Evolutionary conservation across 2,329 filamentous ascomycete genomes (phyloP), one percentile per base, ranked within the genome.

Genomic region (Lachnellula hyalina): DNA sequence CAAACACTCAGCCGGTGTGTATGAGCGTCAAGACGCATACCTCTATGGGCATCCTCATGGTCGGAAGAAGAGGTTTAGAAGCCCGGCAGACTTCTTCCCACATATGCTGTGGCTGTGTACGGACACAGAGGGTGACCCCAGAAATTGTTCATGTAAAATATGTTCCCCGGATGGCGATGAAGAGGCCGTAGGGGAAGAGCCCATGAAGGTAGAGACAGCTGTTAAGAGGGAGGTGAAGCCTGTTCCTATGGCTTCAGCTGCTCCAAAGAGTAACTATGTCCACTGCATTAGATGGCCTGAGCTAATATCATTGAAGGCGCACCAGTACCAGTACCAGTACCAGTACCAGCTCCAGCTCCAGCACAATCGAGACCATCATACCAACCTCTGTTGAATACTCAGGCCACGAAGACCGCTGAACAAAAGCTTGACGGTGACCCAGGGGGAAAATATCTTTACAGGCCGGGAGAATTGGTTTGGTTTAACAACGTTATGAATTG

Each of bases 11-110:
- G 73, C 65, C 74, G 77, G 75, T 35, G 75, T 73, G 11, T 77
- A 77, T 57, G 78, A 81, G 63, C 70, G 80, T 52, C 78, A 81
- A 61, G 81, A 84, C 64, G 79, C 79, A 34, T 84, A 83, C 60
- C 72, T 84, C 5, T 84, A 83, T 64, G 81, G 81, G 19, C 80
- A 84, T 63, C 81, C 80, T 2, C 70, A 74, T 46, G 81, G 80
- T 15, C 73, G 77, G 17, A 78, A 75, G 66, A 83, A 82, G 68
- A 74, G 80, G 48, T 84, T 77, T 64, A 70, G 81, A 52, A 83
- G 79, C 62, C 80, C 81, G 0, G 75, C 74, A 50, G 81, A 84
- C 58, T 84, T 84, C 70, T 81, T 82, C 57, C 79, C 78, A 2
- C 81, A 84, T 65, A 68, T 84, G 3, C 66, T 82, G 1, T 82